Conservation (phyloP, 768 basidiomycete genomes). For the Suillus paluster region DNA sequence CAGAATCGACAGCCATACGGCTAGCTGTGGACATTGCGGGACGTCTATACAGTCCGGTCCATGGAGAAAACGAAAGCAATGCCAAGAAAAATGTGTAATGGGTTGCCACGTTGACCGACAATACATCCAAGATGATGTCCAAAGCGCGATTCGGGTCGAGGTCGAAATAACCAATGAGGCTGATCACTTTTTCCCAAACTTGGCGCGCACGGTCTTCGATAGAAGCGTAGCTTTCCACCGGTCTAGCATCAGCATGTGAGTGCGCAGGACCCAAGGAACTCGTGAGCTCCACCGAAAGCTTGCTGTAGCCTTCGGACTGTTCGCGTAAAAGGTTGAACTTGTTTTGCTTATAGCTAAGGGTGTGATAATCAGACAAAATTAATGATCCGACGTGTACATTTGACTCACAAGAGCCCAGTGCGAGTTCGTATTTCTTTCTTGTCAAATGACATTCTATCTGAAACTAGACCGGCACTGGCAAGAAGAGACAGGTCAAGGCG, state of each 20-base stretch:
- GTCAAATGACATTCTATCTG: slow-evolving; percentile 67
- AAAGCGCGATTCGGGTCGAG: slow-evolving; percentile 93
- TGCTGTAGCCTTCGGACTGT: slow-evolving; percentile 97
- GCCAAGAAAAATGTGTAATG: slow-evolving; percentile 91
- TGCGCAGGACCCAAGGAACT: slow-evolving; percentile 79
- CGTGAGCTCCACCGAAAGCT: slow-evolving; percentile 83
- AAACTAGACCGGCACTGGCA: slow-evolving; percentile 66
- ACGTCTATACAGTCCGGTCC: slow-evolving; percentile 62
- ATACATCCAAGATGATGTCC: slow-evolving; percentile 91
- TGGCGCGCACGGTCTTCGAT: slow-evolving; percentile 68
- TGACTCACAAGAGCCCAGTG: slow-evolving; percentile 79
- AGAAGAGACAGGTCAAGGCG: slow-evolving; percentile 71
- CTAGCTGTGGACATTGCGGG: slow-evolving; percentile 27
- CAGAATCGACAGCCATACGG: slow-evolving; percentile 43
- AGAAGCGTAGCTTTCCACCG: slow-evolving; percentile 58
- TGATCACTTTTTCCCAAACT: slow-evolving; percentile 85
- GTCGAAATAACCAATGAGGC: slow-evolving; percentile 94
- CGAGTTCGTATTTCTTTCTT: slow-evolving; percentile 83
- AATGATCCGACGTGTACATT: background rate
- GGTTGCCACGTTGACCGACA: slow-evolving; percentile 78
- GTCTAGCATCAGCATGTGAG: slow-evolving; percentile 64
- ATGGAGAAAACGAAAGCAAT: slow-evolving; percentile 85
- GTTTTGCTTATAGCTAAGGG: slow-evolving; percentile 90
- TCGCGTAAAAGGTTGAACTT: slow-evolving; percentile 98
- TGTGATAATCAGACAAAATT: slow-evolving; percentile 8